Evolutionary conservation across 2,329 filamentous ascomycete species (phyloP), one percentile per base, ranked within the genome.

Genomic region (Amauroascus niger): DNA sequence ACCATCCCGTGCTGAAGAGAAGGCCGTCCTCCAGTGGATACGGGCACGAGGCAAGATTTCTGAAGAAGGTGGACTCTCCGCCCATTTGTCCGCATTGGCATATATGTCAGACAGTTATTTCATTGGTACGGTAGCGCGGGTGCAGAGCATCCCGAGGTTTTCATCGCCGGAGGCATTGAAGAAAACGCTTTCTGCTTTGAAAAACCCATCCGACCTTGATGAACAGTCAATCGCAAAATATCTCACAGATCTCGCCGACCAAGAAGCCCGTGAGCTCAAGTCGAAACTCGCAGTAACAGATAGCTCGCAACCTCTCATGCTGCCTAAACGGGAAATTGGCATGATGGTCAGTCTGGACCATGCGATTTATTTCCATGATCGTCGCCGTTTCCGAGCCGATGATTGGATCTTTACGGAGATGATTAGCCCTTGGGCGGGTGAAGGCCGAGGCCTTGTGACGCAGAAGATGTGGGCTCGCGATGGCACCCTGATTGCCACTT

Each of bases 41-140:
- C 69, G 71, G 6, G 67, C 70, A 4, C 65, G 70, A 32, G 89
- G 89, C 30, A 76, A 70, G 54, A 93, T 97, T 63, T 86, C 83
- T 40, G 76, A 79, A 0, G 76, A 76, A 2, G 88, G 87, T 18
- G 88, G 88, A 1, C 81, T 84, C 59, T 80, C 86, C 63, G 88
- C 89, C 9, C 90, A 97, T 66, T 75, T 96, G 33, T 85, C 81
- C 35, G 93, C 93, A 7, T 76, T 98, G 57, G 91, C 91, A 22
- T 98, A 97, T 73, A 87, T 97, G 74, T 88, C 84, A 24, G 91
- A 97, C 71, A 86, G 80, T 65, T 93, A 87, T 73, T 97, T 98
- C 71, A 90, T 97, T 68, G 90, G 87, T 37, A 96, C 90, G 1
- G 81, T 96, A 6, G 77, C 84, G 26, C 81, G 88, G 18, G 83